phyloP scores from a whole-genome alignment of 441 rosid genomes.

The Manihot esculenta region DNA sequence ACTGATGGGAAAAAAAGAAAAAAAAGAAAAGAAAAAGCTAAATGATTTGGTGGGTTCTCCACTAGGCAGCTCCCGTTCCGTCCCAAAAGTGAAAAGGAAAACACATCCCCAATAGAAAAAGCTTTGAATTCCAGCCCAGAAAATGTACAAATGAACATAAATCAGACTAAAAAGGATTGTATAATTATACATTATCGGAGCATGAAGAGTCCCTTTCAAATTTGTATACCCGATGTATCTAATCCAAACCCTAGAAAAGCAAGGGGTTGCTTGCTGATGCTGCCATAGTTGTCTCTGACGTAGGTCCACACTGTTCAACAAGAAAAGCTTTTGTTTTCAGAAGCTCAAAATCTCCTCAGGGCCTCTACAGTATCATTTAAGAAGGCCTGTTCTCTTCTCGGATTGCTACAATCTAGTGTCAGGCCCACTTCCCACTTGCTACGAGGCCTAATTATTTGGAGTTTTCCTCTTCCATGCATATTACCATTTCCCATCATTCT shows the following conservation, averaged over 20 bases:
- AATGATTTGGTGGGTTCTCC: background rate
- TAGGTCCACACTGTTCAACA: slow-evolving; percentile 24
- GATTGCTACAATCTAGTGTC: background rate
- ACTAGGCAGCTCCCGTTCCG: background rate
- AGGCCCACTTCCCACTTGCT: slow-evolving; percentile 29
- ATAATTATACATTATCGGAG: background rate
- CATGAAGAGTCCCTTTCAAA: slow-evolving; percentile 33
- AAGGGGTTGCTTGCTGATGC: slow-evolving; percentile 19
- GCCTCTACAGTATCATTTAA: background rate
- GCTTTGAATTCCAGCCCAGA: background rate
- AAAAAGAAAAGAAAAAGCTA: no score
- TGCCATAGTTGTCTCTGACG: slow-evolving; percentile 12
- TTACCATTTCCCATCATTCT: background rate
- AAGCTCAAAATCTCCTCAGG: no score
- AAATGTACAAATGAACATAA: slow-evolving; percentile 14
- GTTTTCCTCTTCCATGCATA: background rate
- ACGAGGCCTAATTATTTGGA: background rate
- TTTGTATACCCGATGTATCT: slow-evolving; percentile 26
- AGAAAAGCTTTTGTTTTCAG: background rate
- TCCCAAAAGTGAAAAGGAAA: slow-evolving; percentile 16
- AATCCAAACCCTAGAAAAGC: background rate
- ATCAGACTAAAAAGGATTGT: slow-evolving; percentile 2
- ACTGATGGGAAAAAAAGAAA: background rate
- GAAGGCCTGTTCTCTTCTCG: slow-evolving; percentile 22
- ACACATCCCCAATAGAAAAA: background rate